These are phyloP conservation scores for Vitis rotundifolia DNA, from an alignment of 164 flowering plant genomes.

Conservation along the genomic window DNA sequence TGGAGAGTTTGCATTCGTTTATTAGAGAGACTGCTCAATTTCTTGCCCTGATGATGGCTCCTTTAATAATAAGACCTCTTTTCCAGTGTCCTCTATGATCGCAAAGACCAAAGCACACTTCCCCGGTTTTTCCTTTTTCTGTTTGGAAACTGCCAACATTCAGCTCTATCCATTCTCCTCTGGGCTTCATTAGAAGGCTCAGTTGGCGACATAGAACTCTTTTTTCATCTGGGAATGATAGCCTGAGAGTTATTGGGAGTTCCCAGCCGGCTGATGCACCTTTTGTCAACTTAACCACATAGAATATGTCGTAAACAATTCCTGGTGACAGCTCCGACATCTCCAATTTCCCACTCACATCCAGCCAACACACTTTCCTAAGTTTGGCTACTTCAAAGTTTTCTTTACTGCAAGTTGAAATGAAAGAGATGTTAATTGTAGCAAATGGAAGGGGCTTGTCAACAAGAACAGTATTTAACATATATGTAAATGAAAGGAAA, in stretches of 20 bases:
- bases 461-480: too few species aligned
- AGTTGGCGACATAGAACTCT: constrained; percentile 1
- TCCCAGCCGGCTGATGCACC: constrained; percentile 20
- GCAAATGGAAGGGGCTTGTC: too few species aligned
- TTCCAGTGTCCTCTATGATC: constrained; percentile 16
- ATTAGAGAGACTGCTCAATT: too few species aligned
- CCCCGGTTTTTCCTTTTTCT: constrained; percentile 6
- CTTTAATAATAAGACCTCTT: constrained; percentile 6
- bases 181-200: constrained; percentile 15
- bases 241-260: constrained; percentile 13
- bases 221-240: constrained; percentile 12
- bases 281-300: constrained; percentile 12
- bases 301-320: constrained; percentile 11
- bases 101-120: constrained; percentile 7
- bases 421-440: too few species aligned
- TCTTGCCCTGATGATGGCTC: constrained; percentile 2
- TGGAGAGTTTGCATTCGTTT: too few species aligned
- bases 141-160: constrained; percentile 11
- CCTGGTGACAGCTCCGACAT: constrained; percentile 17
- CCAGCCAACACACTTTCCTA: constrained; percentile 14
- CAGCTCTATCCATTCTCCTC: constrained; percentile 21
- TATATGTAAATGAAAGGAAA: too few species aligned
- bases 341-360: constrained; percentile 19
- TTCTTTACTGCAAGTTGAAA: constrained; percentile 6
- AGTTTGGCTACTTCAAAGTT: constrained; percentile 20